Evolutionary conservation across 345 rosid genomes (phyloP).

Genomic region (Eutrema yunnanense): DNA sequence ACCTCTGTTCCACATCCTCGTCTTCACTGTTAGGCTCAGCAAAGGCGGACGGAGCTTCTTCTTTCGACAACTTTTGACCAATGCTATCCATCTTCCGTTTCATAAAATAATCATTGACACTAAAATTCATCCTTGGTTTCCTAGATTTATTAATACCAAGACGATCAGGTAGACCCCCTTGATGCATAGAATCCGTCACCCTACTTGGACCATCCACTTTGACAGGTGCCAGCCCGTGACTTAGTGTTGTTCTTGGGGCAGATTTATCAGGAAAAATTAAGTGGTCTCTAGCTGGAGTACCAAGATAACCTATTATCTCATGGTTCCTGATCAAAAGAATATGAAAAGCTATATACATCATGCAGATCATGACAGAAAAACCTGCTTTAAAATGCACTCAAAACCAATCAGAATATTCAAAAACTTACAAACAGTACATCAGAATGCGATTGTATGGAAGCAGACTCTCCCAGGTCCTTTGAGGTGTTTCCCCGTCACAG

Average conservation of each 20-base stretch:
- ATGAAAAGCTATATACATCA: slow-evolving; percentile 13
- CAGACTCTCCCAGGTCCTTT: slow-evolving; percentile 56
- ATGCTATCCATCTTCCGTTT: slow-evolving; percentile 6
- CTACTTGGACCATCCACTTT: slow-evolving; percentile 1
- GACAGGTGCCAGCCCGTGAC: slow-evolving; percentile 1
- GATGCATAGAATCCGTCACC: not conserved
- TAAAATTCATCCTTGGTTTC: not conserved
- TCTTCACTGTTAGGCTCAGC: not conserved
- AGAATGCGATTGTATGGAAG: slow-evolving; percentile 50
- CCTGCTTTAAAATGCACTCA: not conserved
- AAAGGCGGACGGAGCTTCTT: not conserved
- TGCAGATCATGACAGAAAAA: not conserved
- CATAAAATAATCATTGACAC: not conserved
- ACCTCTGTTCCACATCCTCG: slow-evolving; percentile 2
- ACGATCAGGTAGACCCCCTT: not conserved
- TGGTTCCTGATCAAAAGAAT: slow-evolving; percentile 47
- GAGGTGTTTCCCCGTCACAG: slow-evolving; percentile 16
- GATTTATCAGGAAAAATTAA: slow-evolving; percentile 42
- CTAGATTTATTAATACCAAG: not conserved
- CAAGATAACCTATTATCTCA: slow-evolving; percentile 29
- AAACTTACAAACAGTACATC: slow-evolving; percentile 64
- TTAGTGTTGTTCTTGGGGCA: slow-evolving; percentile 25
- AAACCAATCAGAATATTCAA: not conserved
- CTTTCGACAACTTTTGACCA: not conserved
- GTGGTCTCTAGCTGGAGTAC: slow-evolving; percentile 62